Base-by-base conservation (phyloP, 1,284 basidiomycete species). In the Laetiporus sulphureus region DNA sequence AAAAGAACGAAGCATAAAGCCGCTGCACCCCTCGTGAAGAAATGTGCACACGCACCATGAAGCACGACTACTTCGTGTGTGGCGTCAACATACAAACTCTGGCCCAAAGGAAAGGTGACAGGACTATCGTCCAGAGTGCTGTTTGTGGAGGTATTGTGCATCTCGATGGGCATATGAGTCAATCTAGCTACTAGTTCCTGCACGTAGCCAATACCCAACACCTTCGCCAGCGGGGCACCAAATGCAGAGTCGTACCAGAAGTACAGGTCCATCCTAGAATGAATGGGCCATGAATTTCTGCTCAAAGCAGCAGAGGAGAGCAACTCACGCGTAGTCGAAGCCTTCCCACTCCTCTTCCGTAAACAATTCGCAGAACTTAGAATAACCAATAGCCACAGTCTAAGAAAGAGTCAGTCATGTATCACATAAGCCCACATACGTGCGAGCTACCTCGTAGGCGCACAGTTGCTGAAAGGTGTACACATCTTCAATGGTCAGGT, bases 371-470 rank as follows among this genome's bases (percentile, higher is more conserved):
- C 94, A 97, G 65, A 95, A 96, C 50, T 79, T 83, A 21, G 86
- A 91, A 57, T 87, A 93, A 2, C 92, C 93, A 12, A 95, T 72
- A 0, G 91, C 85, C 30, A 93, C 90, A 3, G 92, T 95, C 82
- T 91, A 25, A 21, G 32, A 18, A 13, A 29, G 15, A 29, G 16
- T 37, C 16, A 43, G 30, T 24, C 21, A 42, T 30, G n/a, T n/a
- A 41, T 19, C 8, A 30, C 34, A 21, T 32, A 34, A 23, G 22
- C 31, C 7, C 18, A 40, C 21, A 25, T 12, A 31, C n/a, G 3
- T n/a, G 24, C 23, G 29, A 55, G 60, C n/a, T 20, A 84, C 85
- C 73, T 93, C 90, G 53, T 91, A 92, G 5, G 88, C 79, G 56
- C 90, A 92, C 61, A 85, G 69, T 59, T 88, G 78, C 53, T 89